A percentile compares a stretch with the other conserved stretches of the same genome.
These are phyloP conservation scores for Mycena sp. DNA, from an alignment of 1,284 basidiomycete genomes.

Conservation along the genomic window DNA sequence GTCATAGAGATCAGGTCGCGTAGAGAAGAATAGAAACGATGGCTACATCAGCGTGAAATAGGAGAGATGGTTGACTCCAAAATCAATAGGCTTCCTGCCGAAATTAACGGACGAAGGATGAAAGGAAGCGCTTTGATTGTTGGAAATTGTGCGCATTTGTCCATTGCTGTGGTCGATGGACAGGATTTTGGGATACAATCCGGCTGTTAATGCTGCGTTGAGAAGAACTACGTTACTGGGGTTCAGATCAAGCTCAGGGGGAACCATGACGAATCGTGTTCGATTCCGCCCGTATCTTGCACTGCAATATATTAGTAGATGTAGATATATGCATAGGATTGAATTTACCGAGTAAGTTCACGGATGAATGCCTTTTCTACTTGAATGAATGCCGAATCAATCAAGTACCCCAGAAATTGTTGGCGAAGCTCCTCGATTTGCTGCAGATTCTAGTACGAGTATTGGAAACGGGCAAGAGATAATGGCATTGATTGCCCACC, in stretches of 20 bases:
- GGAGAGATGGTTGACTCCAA: constrained; percentile 78
- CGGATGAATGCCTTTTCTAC: constrained; percentile 73
- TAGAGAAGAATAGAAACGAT: constrained; percentile 38
- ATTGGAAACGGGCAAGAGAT: neutral
- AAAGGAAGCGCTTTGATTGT: constrained; percentile 85
- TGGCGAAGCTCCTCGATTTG: constrained; percentile 98
- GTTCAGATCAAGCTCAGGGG: constrained; percentile 78
- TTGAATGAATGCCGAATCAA: constrained; percentile 89
- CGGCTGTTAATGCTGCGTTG: constrained; percentile 87
- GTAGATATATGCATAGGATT: neutral
- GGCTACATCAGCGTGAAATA: constrained; percentile 95
- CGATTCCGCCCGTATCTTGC: constrained; percentile 80
- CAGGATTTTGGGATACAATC: constrained; percentile 94
- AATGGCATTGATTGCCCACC: constrained; percentile 47
- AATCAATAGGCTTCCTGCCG: constrained; percentile 69
- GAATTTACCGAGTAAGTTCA: constrained; percentile 74
- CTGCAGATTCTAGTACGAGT: constrained; percentile 76
- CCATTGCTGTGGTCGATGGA: constrained; percentile 66
- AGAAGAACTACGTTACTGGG: constrained; percentile 65
- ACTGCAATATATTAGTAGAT: constrained; percentile 47
- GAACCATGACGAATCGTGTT: constrained; percentile 82
- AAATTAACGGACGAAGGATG: constrained; percentile 96
- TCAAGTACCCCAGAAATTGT: constrained; percentile 90
- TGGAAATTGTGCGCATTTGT: constrained; percentile 86
- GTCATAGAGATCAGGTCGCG: constrained; percentile 14